Evolutionary conservation across 306 rosid genomes (phyloP), one percentile per base, ranked within the genome.

Genomic region (Dryas octopetala): DNA sequence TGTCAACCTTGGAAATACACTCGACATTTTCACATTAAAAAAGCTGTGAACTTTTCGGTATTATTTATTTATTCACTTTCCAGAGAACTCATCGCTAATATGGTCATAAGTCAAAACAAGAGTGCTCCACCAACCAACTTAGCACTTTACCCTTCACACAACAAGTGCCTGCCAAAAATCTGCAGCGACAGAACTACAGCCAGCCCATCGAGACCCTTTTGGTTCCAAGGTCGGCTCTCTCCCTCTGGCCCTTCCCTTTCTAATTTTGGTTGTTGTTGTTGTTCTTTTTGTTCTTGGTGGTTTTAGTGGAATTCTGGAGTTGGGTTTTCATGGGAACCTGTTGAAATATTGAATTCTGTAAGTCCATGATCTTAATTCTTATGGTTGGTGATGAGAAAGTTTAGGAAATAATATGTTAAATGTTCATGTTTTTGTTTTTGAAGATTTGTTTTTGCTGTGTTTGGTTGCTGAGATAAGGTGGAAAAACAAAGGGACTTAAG

Each of bases 71-170:
- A 60, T 61, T 28, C 16, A 15, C 8, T 1, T 17, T 17, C 38
- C 16, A 16, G 58, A 45, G 44, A 26, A 17, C 58, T 41, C 47
- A 6, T 5, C 17, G 6, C 16, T 12, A 32, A 32, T 32, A 15
- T 28, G 43, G 76, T 73, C 76, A 73, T 60, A 59, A 47, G 76
- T 73, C 76, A 73, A 73, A 59, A 47, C 68, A 15, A 73, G 76
- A 73, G 57, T 8, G 76, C 76, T 60, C 68, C 11, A 9, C 76
- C 59, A 9, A 60, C 68, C 1, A 32, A 32, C 38, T 60, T 66
- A 19, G 60, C 51, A 40, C 4, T 28, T 5, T 23, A 1, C 19
- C 9, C 19, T 5, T 9, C 45, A 57, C 76, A 45, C 65, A 14
- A 4, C 6, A 43, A 6, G 19, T 9, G 43, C 47, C 28, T 43